These are phyloP conservation scores for Neurospora sp. DNA, from an alignment of 495 filamentous ascomycete genomes.

Conservation along the genomic window DNA sequence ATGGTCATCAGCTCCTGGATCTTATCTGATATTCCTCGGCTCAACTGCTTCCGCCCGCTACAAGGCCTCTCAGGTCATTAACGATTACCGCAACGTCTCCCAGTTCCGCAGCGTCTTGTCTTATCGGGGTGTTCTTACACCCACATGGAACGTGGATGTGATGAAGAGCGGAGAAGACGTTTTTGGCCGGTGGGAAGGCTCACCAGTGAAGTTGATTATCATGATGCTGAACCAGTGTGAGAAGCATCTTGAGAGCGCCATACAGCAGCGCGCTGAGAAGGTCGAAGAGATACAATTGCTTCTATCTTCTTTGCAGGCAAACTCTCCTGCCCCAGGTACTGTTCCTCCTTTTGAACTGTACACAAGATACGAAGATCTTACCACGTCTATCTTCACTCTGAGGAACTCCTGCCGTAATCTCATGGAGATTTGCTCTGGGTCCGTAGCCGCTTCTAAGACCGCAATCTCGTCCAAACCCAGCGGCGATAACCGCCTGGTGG, in stretches of 20 bases:
- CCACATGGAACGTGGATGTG: background rate
- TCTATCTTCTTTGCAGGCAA: background rate
- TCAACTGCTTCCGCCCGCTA: background rate
- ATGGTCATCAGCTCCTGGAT: background rate
- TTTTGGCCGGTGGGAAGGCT: background rate
- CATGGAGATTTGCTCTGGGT: background rate
- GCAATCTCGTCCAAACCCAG: background rate
- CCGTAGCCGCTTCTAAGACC: background rate
- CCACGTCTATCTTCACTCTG: background rate
- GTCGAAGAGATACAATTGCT: background rate
- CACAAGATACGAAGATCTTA: background rate
- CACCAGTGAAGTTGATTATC: fast-evolving
- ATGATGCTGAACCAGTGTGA: background rate
- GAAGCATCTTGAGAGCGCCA: background rate
- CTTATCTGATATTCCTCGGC: background rate
- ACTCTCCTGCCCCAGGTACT: fast-evolving
- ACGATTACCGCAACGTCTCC: too few relatives aligned
- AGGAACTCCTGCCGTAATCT: background rate
- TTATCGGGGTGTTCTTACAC: background rate
- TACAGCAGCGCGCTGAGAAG: background rate
- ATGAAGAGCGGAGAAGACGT: background rate
- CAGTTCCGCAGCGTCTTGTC: background rate
- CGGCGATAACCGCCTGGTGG: background rate
- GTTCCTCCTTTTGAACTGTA: background rate
- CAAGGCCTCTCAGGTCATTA: too few relatives aligned